These are phyloP conservation scores for Leucaena leucocephala DNA, from an alignment of 306 rosid genomes.

Conservation along the genomic window DNA sequence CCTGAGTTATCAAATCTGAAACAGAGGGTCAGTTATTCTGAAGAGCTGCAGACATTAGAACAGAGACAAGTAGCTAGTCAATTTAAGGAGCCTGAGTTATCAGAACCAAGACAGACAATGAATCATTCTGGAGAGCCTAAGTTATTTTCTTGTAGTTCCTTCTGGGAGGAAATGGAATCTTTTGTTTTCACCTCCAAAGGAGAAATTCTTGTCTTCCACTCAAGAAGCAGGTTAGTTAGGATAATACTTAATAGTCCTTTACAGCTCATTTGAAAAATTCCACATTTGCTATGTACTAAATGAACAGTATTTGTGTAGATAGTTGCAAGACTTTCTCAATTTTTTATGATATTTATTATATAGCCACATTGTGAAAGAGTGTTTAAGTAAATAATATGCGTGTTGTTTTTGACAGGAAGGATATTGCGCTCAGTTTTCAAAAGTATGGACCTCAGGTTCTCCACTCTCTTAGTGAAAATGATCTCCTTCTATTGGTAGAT, in stretches of 20 bases:
- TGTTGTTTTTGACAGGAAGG: conserved; percentile 56
- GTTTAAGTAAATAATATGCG: neutral
- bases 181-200: conserved; percentile 62
- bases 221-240: conserved; percentile 69
- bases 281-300: conserved; percentile 25
- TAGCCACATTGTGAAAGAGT: conserved; percentile 25
- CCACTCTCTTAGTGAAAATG: conserved; percentile 41
- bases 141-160: conserved; percentile 56
- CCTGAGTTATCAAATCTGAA: conserved; percentile 36
- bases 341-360: conserved; percentile 21
- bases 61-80: conserved; percentile 13
- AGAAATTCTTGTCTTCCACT: conserved; percentile 55
- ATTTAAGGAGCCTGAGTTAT: conserved; percentile 38
- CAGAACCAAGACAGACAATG: conserved; percentile 22
- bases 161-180: conserved; percentile 70
- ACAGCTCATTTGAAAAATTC: neutral
- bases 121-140: conserved; percentile 35
- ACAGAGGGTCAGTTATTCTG: conserved; percentile 27
- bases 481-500: conserved; percentile 65
- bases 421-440: conserved; percentile 57
- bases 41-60: neutral
- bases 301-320: neutral
- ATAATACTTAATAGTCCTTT: neutral
- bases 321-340: conserved; percentile 21
- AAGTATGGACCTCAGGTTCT: conserved; percentile 59